These are phyloP conservation scores for Tuber borchii DNA, from an alignment of 495 filamentous ascomycete species.

Conservation along the genomic window DNA sequence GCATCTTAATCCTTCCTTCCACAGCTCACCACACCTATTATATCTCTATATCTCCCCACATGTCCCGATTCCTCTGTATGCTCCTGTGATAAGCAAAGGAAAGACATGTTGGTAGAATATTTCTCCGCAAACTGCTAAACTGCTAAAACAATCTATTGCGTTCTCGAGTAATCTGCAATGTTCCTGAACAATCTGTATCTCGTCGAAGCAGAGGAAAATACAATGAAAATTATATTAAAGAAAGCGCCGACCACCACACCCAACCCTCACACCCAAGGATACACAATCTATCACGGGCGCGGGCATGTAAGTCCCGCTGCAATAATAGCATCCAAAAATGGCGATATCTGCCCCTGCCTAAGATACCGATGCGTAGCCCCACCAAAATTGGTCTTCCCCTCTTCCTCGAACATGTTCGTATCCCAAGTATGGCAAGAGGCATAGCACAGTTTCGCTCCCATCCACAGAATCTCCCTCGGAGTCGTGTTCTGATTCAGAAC, in stretches of 20 bases:
- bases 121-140: no score
- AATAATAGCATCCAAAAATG: background rate
- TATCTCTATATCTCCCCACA: no score
- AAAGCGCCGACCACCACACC: background rate
- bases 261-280: background rate
- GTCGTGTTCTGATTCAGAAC: background rate
- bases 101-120: no score
- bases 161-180: no score
- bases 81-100: no score
- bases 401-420: background rate
- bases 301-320: background rate
- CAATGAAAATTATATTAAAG: background rate
- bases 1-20: no score
- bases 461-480: constrained; percentile 1
- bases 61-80: no score
- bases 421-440: background rate
- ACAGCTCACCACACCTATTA: no score
- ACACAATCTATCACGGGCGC: background rate
- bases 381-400: background rate
- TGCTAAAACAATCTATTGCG: no score
- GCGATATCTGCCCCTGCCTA: background rate
- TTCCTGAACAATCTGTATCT: background rate
- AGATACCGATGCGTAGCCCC: background rate
- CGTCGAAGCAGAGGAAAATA: background rate
- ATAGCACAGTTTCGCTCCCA: constrained; percentile 7